Evolutionary conservation across 1,284 basidiomycete species (phyloP).

Genomic region (Anthracocystis setariae): DNA sequence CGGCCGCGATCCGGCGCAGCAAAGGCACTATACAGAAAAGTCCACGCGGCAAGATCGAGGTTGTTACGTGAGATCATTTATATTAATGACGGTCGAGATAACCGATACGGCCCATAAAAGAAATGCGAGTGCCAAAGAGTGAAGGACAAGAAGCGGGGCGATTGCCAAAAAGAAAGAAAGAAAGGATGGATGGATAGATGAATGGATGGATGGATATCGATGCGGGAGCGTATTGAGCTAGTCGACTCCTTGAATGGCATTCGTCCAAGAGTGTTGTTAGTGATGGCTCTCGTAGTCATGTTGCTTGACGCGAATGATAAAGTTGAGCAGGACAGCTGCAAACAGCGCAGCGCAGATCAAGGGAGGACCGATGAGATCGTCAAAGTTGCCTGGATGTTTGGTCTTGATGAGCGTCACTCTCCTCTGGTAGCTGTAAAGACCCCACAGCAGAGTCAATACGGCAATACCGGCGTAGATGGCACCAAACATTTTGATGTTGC

Average conservation of each 20-base stretch:
- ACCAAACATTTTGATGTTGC: slow-evolving; percentile 80
- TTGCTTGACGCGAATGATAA: slow-evolving; percentile 60
- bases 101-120: too few species aligned
- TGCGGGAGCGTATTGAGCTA: not conserved
- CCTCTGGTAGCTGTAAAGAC: slow-evolving; percentile 85
- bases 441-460: slow-evolving; percentile 74
- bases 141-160: too few species aligned
- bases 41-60: too few species aligned
- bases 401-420: slow-evolving; percentile 90
- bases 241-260: not conserved
- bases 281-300: slow-evolving; percentile 40
- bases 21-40: too few species aligned
- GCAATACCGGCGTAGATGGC: slow-evolving; percentile 82
- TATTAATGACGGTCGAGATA: too few species aligned
- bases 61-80: too few species aligned
- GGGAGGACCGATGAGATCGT: slow-evolving; percentile 65
- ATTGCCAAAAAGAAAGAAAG: too few species aligned
- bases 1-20: too few species aligned
- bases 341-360: slow-evolving; percentile 64
- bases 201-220: not conserved
- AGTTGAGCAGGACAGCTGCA: slow-evolving; percentile 65
- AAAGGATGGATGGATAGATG: too few species aligned
- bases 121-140: too few species aligned
- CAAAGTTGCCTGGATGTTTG: slow-evolving; percentile 87
- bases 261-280: not conserved